Percentiles rank a stretch among this genome's conserved stretches.
Evolutionary conservation across 2,329 filamentous ascomycete species (phyloP).

Genomic region (Microcyclospora pomicola): DNA sequence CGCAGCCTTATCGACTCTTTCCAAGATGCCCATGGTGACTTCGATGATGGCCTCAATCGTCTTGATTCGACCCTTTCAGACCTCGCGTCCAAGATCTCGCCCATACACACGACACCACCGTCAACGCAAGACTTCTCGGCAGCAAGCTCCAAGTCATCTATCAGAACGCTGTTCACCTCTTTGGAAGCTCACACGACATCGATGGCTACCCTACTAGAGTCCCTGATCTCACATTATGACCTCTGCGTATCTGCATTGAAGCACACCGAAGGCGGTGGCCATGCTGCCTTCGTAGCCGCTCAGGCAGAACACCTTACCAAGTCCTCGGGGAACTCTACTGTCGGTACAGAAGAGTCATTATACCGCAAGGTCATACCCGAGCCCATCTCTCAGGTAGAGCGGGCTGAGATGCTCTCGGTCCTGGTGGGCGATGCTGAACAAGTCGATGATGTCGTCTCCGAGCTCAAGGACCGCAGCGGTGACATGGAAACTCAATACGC

Average conservation of each 20-base stretch:
- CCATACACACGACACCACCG: conserved; percentile 4
- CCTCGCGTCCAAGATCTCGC: conserved; percentile 3
- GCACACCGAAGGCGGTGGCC: conserved; percentile 56
- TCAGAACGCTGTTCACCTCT: conserved; percentile 34
- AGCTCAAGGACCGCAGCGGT: conserved; percentile 59
- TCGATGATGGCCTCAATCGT: conserved; percentile 41
- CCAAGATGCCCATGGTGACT: conserved; percentile 50
- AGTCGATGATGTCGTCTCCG: conserved; percentile 47
- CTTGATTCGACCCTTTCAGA: conserved; percentile 57
- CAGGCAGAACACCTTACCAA: conserved; percentile 23
- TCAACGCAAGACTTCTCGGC: conserved; percentile 13
- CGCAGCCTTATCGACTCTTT: conserved; percentile 58
- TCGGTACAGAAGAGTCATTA: conserved; percentile 49
- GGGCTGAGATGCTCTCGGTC: conserved; percentile 69
- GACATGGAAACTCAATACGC: conserved; percentile 63
- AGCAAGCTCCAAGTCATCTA: conserved; percentile 15
- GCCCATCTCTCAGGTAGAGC: conserved; percentile 61
- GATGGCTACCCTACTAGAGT: conserved; percentile 69
- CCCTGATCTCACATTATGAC: conserved; percentile 78
- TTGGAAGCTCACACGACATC: conserved; percentile 63
- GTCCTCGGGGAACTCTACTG: conserved; percentile 19
- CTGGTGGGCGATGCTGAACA: conserved; percentile 55
- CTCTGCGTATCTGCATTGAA: conserved; percentile 83
- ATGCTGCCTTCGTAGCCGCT: conserved; percentile 28
- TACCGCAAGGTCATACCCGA: conserved; percentile 39